phyloP scores from a whole-genome alignment of 1,139 yeast genomes.

The Kazachstania sp. region DNA sequence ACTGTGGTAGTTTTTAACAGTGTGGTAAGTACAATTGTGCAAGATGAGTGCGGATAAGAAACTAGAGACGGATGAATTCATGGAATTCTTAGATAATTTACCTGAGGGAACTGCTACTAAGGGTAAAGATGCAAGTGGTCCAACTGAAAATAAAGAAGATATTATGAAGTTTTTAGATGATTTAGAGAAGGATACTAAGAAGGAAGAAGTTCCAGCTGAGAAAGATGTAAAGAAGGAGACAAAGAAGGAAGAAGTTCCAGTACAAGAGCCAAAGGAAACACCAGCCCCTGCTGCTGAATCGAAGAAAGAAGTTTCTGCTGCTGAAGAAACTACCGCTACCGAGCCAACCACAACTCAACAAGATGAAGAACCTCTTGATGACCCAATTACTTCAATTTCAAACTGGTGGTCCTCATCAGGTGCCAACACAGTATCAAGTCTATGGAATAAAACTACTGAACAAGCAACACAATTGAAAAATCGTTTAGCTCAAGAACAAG shows the following conservation, averaged over 20 bases:
- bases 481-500: constrained; percentile 19
- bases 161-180: constrained; percentile 84
- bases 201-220: constrained; percentile 4
- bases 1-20: no score
- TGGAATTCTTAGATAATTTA: constrained; percentile 80
- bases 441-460: constrained; percentile 47
- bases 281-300: constrained; percentile 3
- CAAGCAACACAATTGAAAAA: constrained; percentile 29
- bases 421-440: constrained; percentile 58
- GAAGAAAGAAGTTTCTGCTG: not conserved
- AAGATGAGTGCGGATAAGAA: constrained; percentile 2
- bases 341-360: constrained; percentile 14
- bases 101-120: constrained; percentile 45
- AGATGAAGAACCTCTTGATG: constrained; percentile 34
- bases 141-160: constrained; percentile 41
- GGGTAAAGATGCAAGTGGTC: not conserved
- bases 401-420: constrained; percentile 82
- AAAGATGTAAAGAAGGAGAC: not conserved
- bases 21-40: not conserved
- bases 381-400: constrained; percentile 62
- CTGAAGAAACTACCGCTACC: constrained; percentile 3
- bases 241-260: constrained; percentile 2
- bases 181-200: constrained; percentile 40
- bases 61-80: constrained; percentile 64
- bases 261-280: constrained; percentile 11